Evolutionary conservation across 768 basidiomycete genomes (phyloP).

Genomic region (Tricholoma bakamatsutake): DNA sequence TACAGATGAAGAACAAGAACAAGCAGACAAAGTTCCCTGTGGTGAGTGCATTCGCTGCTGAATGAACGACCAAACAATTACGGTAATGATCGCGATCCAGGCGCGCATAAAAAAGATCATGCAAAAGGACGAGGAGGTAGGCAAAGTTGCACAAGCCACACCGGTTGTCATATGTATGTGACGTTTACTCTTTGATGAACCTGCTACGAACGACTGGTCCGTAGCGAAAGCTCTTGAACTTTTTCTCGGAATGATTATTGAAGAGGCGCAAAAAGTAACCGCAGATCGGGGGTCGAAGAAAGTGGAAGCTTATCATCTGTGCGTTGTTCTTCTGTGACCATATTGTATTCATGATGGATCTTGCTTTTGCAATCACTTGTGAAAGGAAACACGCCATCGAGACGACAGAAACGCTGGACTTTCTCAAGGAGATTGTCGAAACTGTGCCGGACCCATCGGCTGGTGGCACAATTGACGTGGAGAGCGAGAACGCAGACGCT

Average conservation of each 20-base stretch:
- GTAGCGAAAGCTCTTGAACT: slow-evolving; percentile 92
- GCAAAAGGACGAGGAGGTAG: slow-evolving; percentile 99
- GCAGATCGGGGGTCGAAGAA: slow-evolving; percentile 75
- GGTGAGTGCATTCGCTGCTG: slow-evolving; percentile 36
- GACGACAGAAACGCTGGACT: slow-evolving; percentile 85
- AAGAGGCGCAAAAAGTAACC: slow-evolving; percentile 79
- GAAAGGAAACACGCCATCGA: slow-evolving; percentile 88
- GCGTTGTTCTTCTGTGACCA: slow-evolving; percentile 26
- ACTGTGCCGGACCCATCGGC: slow-evolving; percentile 82
- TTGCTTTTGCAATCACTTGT: neutral
- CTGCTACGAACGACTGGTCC: neutral
- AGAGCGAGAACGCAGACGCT: slow-evolving; percentile 48
- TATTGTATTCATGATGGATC: neutral
- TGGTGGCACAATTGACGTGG: slow-evolving; percentile 72
- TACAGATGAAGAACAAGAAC: slow-evolving; percentile 82
- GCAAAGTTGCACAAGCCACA: slow-evolving; percentile 95
- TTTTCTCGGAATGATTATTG: slow-evolving; percentile 80
- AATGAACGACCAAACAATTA: neutral
- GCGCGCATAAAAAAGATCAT: slow-evolving; percentile 99
- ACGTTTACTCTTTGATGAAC: neutral
- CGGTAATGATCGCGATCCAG: slow-evolving; percentile 31
- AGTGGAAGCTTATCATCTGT: slow-evolving; percentile 93
- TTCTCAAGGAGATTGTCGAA: slow-evolving; percentile 88
- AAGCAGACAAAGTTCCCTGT: slow-evolving; percentile 91
- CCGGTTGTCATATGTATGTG: slow-evolving; percentile 95